These are phyloP conservation scores for Trichoderma koningii DNA, from an alignment of 2,329 filamentous ascomycete genomes.

Conservation along the genomic window DNA sequence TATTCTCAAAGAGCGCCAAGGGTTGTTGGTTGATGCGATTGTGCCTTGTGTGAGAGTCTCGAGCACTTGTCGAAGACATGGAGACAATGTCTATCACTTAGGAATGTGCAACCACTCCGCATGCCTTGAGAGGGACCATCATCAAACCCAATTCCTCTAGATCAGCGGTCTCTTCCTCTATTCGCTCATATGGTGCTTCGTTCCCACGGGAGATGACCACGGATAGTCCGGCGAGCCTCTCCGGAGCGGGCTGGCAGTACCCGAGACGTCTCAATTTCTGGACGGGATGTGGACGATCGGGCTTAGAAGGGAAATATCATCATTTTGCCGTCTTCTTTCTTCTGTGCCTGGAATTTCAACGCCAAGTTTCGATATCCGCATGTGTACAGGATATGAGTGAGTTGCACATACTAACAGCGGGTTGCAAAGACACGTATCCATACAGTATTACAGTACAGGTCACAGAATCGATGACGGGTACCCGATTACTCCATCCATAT, in stretches of 20 bases:
- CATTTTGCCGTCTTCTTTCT: not conserved
- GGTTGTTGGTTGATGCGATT: too few relatives aligned
- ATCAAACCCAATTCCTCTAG: not conserved
- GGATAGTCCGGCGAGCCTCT: not conserved
- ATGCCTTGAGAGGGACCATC: not conserved
- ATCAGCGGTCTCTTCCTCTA: not conserved
- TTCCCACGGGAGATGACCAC: not conserved
- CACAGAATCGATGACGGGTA: too few relatives aligned
- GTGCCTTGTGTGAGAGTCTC: too few relatives aligned
- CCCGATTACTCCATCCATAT: too few relatives aligned
- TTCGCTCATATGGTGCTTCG: not conserved
- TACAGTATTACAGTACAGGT: too few relatives aligned
- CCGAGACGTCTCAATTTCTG: not conserved
- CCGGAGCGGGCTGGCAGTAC: not conserved
- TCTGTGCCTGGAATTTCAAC: too few relatives aligned
- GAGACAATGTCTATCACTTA: conserved; percentile 6
- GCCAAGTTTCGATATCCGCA: too few relatives aligned
- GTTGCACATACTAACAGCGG: too few relatives aligned
- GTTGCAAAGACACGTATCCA: too few relatives aligned
- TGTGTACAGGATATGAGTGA: too few relatives aligned
- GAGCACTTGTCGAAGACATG: too few relatives aligned
- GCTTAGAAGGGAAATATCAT: not conserved
- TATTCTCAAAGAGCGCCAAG: too few relatives aligned
- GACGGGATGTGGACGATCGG: not conserved
- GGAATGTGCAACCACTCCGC: not conserved